Percentiles rank a stretch among this genome's conserved stretches.
Conservation (phyloP, 352 stramenopile species). For the Phytophthora idaei region DNA sequence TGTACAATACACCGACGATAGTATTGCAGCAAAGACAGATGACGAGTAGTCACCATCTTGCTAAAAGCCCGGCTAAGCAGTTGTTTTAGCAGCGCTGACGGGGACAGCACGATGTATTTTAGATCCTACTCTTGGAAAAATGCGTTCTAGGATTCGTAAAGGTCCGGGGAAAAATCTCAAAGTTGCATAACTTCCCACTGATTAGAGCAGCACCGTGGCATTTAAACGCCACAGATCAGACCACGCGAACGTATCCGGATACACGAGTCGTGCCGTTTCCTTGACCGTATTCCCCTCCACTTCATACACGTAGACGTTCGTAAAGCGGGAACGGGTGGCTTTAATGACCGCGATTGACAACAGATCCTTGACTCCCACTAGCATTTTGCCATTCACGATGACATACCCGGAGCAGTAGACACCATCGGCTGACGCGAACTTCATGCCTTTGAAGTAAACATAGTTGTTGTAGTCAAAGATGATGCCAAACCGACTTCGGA, state of each 20-base stretch:
- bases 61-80: too few relatives aligned
- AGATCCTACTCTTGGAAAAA: too few relatives aligned
- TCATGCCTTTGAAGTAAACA: slow-evolving; percentile 48
- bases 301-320: slow-evolving; percentile 48
- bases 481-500: slow-evolving; percentile 38
- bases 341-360: slow-evolving; percentile 41
- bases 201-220: slow-evolving; percentile 44
- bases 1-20: too few relatives aligned
- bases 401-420: slow-evolving; percentile 51
- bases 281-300: slow-evolving; percentile 45
- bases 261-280: slow-evolving; percentile 30
- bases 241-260: slow-evolving; percentile 26
- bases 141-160: too few relatives aligned
- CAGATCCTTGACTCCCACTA: slow-evolving; percentile 39
- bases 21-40: too few relatives aligned
- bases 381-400: slow-evolving; percentile 44
- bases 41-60: too few relatives aligned
- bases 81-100: too few relatives aligned
- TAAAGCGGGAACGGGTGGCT: slow-evolving; percentile 20
- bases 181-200: background rate
- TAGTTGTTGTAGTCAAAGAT: slow-evolving; percentile 50
- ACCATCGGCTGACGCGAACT: slow-evolving; percentile 44
- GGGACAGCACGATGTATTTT: too few relatives aligned
- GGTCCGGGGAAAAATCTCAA: too few relatives aligned
- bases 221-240: slow-evolving; percentile 30